Conservation (phyloP, 2,329 filamentous ascomycete genomes). For the Dactylellina haptotyla region DNA sequence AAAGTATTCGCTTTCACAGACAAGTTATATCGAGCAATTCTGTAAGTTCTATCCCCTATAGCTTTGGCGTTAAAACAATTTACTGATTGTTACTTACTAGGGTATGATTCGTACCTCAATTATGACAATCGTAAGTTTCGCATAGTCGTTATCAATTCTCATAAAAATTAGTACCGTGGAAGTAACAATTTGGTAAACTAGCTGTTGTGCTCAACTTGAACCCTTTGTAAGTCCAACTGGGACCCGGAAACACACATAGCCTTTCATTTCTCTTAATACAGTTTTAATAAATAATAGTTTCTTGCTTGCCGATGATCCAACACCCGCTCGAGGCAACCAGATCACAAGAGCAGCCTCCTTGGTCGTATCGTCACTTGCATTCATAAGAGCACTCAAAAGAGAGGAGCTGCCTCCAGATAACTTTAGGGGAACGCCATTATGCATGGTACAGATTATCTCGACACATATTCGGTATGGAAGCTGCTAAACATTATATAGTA, state of each 20-base stretch:
- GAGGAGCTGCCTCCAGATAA: constrained; percentile 93
- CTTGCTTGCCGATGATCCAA: constrained; percentile 94
- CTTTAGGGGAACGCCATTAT: constrained; percentile 82
- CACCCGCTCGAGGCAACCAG: constrained; percentile 94
- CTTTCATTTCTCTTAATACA: constrained; percentile 3
- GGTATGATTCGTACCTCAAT: constrained; percentile 99
- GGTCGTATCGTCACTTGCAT: constrained; percentile 87
- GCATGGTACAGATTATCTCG: constrained; percentile 70
- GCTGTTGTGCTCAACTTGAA: constrained; percentile 95
- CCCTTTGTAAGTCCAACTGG: constrained; percentile 71
- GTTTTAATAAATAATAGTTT: constrained; percentile 67
- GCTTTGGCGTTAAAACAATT: background rate
- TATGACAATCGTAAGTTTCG: constrained; percentile 78
- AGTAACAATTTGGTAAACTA: constrained; percentile 56
- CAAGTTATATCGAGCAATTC: constrained; percentile 98
- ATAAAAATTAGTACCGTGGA: no score
- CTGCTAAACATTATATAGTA: constrained; percentile 64
- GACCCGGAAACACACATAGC: background rate
- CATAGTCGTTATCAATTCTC: background rate
- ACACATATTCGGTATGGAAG: background rate
- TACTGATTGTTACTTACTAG: constrained; percentile 64
- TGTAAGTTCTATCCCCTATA: constrained; percentile 70
- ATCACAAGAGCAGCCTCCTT: constrained; percentile 93
- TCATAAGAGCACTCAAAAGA: constrained; percentile 89
- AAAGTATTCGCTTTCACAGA: constrained; percentile 87